Base-by-base conservation (phyloP, 768 basidiomycete species). In the Kwoniella europaea region DNA sequence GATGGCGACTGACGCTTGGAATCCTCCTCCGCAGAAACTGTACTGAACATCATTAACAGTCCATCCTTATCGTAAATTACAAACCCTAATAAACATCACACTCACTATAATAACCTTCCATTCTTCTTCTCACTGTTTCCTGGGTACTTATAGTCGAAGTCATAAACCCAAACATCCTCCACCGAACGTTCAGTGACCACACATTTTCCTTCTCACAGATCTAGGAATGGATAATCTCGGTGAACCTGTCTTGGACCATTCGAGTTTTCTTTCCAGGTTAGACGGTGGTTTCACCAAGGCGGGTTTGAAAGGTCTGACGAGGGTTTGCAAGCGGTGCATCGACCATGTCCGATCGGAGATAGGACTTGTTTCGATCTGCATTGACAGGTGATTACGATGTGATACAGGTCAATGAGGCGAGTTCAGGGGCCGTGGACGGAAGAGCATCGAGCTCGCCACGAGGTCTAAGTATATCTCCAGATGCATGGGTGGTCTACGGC, bases 21-120 rank as follows among this genome's bases (percentile, higher is more conserved):
- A 63, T 63, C 62, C 62, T 24, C 62, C 62, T 13, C 62, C 62
- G 24, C 62, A 63, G 46, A 63, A 63, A 29, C 62, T 63, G 13
- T 35, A 27, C 15, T 13, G 29, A 60, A 42, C 56, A 20, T 15
- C 20, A 52, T 52, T 52, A 52, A 20, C 20, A 15, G 20, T 52
- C 50, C 50, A 16, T 20, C 20, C 20, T 20, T 52, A 52, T 4
- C 6, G 6, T 16, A 13, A 50, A 13, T 50, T 15, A 55, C 24
- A 55, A 5, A 18, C 54, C 24, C 10, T 20, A 55, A 3, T 5
- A 12, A 55, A 1, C 10, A 55, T 13, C 1, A n/a, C 9, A 27
- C 62, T 52, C 20, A 63, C 62, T 63, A 63, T 12, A 46, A 63
- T 52, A 63, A 46, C 44, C 62, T 46, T 35, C 24, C 43, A 29